Evolutionary conservation across 2,329 filamentous ascomycete genomes (phyloP), one percentile per base, ranked within the genome.

Genomic region (Botrytis fragariae): DNA sequence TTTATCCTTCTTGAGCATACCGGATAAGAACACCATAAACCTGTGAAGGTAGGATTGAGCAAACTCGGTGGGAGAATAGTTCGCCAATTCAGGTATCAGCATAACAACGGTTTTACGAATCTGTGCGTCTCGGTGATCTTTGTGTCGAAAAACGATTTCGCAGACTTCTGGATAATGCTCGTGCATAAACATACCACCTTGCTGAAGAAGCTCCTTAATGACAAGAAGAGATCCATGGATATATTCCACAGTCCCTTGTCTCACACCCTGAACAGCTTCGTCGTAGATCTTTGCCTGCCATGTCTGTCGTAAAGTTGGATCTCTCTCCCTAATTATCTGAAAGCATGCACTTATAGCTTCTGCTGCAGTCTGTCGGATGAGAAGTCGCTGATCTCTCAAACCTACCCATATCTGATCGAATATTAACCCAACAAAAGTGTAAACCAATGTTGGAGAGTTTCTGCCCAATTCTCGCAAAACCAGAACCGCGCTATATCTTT

Each of bases 181-280:
- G 79, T 97, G 94, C 96, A 99, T 98, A 83, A 97, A 99, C 95
- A 99, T 99, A 78, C 94, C 95, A 71, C 96, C 96, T 81, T 97
- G 95, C 76, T 96, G 90, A 29, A 99, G 89, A 65, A 99, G 88
- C 83, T 98, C 95, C 82, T 95, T 97, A 79, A 98, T 87, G 1
- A 97, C 94, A 32, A 99, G 87, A 59, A 99, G 87, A 2, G 95
- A 98, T n/a, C 94, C 96, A 81, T 99, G 97, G 60, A 97, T 92
- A 74, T 91, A 92, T 82, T 99, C 96, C 72, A 97, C 88, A 29
- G 93, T 94, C 78, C 90, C 92, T 69, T 91, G 88, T 81, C 91
- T 91, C 77, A 99, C 90, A 10, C 95, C 95, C 74, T 89, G 87
- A 74, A 93, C 87, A 29, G 94, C 91, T 83, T 98, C 95, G 69